Percentiles rank a stretch among this genome's conserved stretches.
phyloP scores from a whole-genome alignment of 352 stramenopile species.

The Pythium phragmiticola region DNA sequence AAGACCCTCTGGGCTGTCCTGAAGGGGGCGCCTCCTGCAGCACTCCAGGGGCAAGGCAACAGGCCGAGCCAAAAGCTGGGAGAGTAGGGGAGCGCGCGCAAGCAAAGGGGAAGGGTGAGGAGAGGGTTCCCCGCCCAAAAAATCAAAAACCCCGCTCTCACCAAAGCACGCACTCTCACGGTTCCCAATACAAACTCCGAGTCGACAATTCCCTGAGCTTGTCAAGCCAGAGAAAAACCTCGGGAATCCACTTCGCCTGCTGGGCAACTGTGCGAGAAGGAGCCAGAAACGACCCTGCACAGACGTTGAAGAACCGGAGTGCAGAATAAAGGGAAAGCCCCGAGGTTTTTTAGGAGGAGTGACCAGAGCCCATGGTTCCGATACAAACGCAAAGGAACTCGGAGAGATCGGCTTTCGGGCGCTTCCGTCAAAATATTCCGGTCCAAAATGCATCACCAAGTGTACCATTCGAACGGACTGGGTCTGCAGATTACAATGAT shows the following conservation, averaged over 20 bases:
- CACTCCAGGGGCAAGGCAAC: conserved; percentile 8
- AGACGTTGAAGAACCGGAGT: conserved; percentile 38
- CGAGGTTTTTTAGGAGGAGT: conserved; percentile 44
- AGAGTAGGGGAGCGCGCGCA: conserved; percentile 21
- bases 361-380: conserved; percentile 12
- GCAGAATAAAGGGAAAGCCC: conserved; percentile 38
- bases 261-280: conserved; percentile 34
- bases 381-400: conserved; percentile 28
- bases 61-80: conserved; percentile 16
- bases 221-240: conserved; percentile 26
- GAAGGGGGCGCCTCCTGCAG: conserved; percentile 1
- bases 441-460: conserved; percentile 9
- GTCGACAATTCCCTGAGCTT: background rate
- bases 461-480: conserved; percentile 20
- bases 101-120: conserved; percentile 14
- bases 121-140: conserved; percentile 27
- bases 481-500: conserved; percentile 14
- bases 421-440: background rate
- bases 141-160: conserved; percentile 24
- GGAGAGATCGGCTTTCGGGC: conserved; percentile 16
- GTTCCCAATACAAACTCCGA: conserved; percentile 30
- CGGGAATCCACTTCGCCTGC: conserved; percentile 24
- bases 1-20: background rate
- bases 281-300: conserved; percentile 35
- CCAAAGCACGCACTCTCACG: conserved; percentile 19